A percentile compares a stretch with the other conserved stretches of the same genome.
phyloP scores from a whole-genome alignment of 176 grass and related monocot species.

The Ananas comosus region DNA sequence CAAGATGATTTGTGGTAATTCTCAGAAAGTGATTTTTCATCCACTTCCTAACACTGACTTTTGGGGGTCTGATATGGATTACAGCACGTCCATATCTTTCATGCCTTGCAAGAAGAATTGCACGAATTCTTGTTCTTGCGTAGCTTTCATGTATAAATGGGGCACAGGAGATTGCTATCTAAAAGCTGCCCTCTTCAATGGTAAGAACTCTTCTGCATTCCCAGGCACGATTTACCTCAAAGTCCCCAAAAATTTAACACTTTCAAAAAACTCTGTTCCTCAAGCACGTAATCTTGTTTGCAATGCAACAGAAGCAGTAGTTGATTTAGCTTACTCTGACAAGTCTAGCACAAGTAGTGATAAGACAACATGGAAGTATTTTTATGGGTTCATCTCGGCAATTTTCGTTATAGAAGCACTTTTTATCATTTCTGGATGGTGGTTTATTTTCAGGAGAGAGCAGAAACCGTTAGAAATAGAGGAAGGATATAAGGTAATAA shows the following conservation, averaged over 20 bases:
- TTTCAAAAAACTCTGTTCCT: background rate
- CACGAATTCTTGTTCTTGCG: conserved; percentile 32
- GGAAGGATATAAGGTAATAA: conserved; percentile 54
- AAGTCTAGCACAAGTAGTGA: conserved; percentile 18
- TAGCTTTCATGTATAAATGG: conserved; percentile 27
- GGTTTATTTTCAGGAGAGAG: conserved; percentile 44
- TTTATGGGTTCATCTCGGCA: conserved; percentile 38
- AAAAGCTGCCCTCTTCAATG: conserved; percentile 32
- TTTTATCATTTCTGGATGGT: conserved; percentile 47
- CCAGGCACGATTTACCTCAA: conserved; percentile 19
- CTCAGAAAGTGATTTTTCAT: conserved; percentile 40
- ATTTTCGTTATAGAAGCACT: conserved; percentile 40
- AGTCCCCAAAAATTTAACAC: conserved; percentile 11
- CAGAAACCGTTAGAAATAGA: conserved; percentile 35
- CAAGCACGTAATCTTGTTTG: background rate
- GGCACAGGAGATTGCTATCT: conserved; percentile 12
- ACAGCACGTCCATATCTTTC: conserved; percentile 15
- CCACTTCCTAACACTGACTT: conserved; percentile 38
- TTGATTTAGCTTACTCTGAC: conserved; percentile 25
- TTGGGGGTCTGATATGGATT: conserved; percentile 45
- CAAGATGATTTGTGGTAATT: conserved; percentile 23
- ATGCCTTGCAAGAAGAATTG: conserved; percentile 35
- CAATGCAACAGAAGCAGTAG: conserved; percentile 50
- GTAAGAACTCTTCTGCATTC: conserved; percentile 13
- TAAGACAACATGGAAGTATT: conserved; percentile 32